Percentiles rank a stretch among this genome's conserved stretches.
These are phyloP conservation scores for Saccharomycopsis fermentans DNA, from an alignment of 805 yeast species.

Conservation along the genomic window DNA sequence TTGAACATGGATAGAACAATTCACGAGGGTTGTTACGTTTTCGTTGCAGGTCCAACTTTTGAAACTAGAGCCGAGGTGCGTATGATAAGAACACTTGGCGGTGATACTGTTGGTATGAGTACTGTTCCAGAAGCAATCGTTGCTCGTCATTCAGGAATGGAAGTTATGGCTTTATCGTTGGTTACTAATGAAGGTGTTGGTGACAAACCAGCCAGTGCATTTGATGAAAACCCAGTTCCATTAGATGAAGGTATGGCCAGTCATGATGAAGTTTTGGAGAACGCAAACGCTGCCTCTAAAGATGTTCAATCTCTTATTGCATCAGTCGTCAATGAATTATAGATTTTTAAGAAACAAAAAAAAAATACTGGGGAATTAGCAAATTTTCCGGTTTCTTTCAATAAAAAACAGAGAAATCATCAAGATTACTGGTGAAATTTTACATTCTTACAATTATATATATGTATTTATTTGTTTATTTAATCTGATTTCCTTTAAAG, in stretches of 20 bases:
- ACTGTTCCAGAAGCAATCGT: constrained; percentile 94
- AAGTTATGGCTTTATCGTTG: constrained; percentile 73
- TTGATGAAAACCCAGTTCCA: constrained; percentile 41
- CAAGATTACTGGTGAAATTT: no score
- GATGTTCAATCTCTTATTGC: constrained; percentile 70
- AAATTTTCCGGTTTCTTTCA: not conserved
- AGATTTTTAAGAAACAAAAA: not conserved
- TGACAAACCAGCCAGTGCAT: constrained; percentile 57
- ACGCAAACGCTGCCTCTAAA: constrained; percentile 67
- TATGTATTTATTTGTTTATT: not conserved
- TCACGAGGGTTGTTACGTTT: constrained; percentile 81
- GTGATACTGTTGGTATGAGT: constrained; percentile 95
- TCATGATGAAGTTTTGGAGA: constrained; percentile 84
- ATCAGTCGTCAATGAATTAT: constrained; percentile 36
- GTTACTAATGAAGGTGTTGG: constrained; percentile 78
- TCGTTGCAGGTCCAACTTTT: constrained; percentile 88
- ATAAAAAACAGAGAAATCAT: no score
- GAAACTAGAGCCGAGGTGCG: constrained; percentile 91
- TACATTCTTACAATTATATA: no score
- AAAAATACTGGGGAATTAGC: no score
- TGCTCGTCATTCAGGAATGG: constrained; percentile 81
- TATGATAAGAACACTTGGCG: constrained; percentile 60
- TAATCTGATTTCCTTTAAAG: not conserved
- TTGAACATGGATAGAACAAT: constrained; percentile 45
- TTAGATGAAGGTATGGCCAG: constrained; percentile 71